Evolutionary conservation across 805 yeast species (phyloP), one percentile per base, ranked within the genome.

Genomic region (Kluyveromyces lactis): DNA sequence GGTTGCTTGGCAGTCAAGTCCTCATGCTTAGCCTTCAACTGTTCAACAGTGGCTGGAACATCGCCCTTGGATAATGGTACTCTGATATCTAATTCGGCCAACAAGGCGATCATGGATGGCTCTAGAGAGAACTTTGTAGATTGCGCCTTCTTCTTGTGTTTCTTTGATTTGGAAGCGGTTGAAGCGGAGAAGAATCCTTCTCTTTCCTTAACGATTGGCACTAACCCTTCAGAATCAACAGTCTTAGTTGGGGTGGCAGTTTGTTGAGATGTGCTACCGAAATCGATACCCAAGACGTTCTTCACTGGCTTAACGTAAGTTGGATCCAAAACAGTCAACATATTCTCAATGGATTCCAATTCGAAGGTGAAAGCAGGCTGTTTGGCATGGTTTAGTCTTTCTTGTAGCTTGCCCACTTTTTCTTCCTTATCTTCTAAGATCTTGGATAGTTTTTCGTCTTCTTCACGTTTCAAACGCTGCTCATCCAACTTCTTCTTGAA

Each of bases 331-430:
- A 75, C 75, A 27, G 66, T 56, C 58, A 89, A 71, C 58, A 87
- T 71, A 40, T 73, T 67, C 62, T 87, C 85, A 54, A 92, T 83
- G 46, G 81, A 69, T 49, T 72, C 71, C 53, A 90, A 81, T 66
- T 92, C 95, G 33, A 66, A 66, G 43, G 81, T 76, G 66, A 82
- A 89, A 19, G 97, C 97, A 21, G 97, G 95, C 19, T 83, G 76
- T 36, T 60, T 58, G 34, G 87, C 87, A 46, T 77, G 83, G 38
- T 77, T 73, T 68, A 84, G 75, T 55, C 76, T 77, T 55, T 75
- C 70, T 51, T 85, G 86, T 41, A 81, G 82, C 52, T 71, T 77
- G 64, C 71, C 72, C 59, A 73, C 67, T 54, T 71, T 71, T 48
- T 66, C 69, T 44, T 69, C 66, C 57, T 71, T 75, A 48, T 72